Conservation (phyloP, 306 rosid genomes). For the Vigna angularis region DNA sequence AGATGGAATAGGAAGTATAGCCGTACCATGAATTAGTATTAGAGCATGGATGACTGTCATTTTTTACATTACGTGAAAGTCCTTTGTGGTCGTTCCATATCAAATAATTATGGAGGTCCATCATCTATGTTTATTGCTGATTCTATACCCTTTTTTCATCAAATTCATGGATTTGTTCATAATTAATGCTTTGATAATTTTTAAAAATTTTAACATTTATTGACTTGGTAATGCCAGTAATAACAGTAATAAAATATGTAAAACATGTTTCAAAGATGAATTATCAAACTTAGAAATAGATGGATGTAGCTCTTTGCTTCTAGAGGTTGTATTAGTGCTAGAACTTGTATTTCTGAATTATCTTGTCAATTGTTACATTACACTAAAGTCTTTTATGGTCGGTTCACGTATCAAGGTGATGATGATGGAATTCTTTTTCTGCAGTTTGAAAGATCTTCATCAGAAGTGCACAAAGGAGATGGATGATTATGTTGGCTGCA, state of each 20-base stretch:
- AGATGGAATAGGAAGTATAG: neutral
- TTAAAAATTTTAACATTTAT: neutral
- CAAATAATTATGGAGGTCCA: neutral
- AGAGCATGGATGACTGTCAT: slow-evolving; percentile 6
- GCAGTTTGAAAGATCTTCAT: slow-evolving; percentile 94
- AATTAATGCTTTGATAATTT: neutral
- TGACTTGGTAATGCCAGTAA: neutral
- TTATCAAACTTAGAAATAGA: slow-evolving; percentile 10
- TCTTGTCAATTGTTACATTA: neutral
- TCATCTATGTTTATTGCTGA: slow-evolving; percentile 33
- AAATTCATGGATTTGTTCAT: neutral
- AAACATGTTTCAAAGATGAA: neutral
- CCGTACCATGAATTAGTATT: neutral
- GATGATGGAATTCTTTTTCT: slow-evolving; percentile 29
- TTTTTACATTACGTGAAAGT: neutral
- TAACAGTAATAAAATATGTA: neutral
- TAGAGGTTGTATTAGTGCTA: neutral
- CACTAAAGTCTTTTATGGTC: neutral
- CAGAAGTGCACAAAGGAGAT: slow-evolving; percentile 93
- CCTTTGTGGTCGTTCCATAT: slow-evolving; percentile 1
- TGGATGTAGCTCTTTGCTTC: slow-evolving; percentile 1
- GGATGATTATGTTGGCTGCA: slow-evolving; percentile 89
- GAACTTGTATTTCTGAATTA: slow-evolving; percentile 1
- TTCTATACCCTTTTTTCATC: neutral
- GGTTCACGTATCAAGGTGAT: slow-evolving; percentile 1